These are phyloP conservation scores for Pueraria montana DNA, from an alignment of 306 rosid genomes.

Conservation along the genomic window DNA sequence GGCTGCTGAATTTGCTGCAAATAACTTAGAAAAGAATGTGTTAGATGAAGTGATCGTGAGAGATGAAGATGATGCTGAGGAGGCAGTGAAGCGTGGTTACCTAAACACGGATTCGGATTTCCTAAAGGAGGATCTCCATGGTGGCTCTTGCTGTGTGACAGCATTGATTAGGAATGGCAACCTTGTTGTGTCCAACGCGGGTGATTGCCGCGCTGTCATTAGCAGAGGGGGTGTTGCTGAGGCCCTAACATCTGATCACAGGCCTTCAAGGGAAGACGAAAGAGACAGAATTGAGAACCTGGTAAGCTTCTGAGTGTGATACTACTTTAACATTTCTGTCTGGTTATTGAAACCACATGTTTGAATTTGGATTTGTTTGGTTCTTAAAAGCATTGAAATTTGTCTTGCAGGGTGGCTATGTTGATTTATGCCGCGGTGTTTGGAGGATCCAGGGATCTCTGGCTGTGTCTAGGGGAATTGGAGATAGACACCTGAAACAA, in stretches of 20 bases:
- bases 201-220: conserved; percentile 96
- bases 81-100: conserved; percentile 88
- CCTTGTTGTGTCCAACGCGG: conserved; percentile 84
- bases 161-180: conserved; percentile 80
- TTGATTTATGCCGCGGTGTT: conserved; percentile 83
- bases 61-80: conserved; percentile 58
- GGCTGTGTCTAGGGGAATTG: conserved; percentile 91
- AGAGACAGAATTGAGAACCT: conserved; percentile 73
- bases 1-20: conserved; percentile 88
- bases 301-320: conserved; percentile 56
- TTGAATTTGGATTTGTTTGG: conserved; percentile 22
- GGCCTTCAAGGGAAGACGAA: conserved; percentile 90
- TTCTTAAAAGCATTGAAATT: conserved; percentile 36
- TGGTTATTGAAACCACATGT: not conserved
- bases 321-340: not conserved
- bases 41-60: conserved; percentile 67
- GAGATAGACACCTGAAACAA: conserved; percentile 80
- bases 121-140: conserved; percentile 71
- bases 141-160: conserved; percentile 93
- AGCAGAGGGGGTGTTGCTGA: conserved; percentile 83
- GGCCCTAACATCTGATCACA: conserved; percentile 90
- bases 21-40: conserved; percentile 75
- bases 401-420: conserved; percentile 87
- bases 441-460: conserved; percentile 96
- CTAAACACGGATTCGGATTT: conserved; percentile 83